phyloP scores from a whole-genome alignment of 2,329 filamentous ascomycete genomes.

The Aureobasidium vineae region DNA sequence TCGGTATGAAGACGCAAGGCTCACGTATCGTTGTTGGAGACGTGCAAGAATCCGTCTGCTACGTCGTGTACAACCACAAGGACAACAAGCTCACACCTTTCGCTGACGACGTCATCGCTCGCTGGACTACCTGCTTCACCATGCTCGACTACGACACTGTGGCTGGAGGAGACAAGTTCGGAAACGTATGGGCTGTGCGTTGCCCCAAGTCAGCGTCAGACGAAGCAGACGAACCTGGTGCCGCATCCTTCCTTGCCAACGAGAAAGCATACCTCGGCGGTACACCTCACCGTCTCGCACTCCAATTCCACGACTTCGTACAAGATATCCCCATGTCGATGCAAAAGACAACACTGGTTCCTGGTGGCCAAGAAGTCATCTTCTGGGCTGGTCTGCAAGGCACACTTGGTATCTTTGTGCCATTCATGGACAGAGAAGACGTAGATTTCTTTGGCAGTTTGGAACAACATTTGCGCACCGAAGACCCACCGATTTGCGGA shows the following conservation, averaged over 20 bases:
- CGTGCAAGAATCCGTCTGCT: constrained; percentile 86
- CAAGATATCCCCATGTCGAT: constrained; percentile 92
- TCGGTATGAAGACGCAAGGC: constrained; percentile 84
- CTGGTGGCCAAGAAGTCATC: constrained; percentile 86
- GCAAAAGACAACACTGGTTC: constrained; percentile 82
- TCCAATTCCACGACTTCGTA: constrained; percentile 85
- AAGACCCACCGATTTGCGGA: constrained; percentile 84
- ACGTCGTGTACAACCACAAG: constrained; percentile 88
- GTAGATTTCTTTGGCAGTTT: constrained; percentile 97
- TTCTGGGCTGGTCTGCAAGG: constrained; percentile 95
- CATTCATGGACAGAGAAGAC: constrained; percentile 87
- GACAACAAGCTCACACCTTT: constrained; percentile 93
- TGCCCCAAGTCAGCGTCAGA: constrained; percentile 82
- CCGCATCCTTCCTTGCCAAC: constrained; percentile 86
- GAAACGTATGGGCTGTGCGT: constrained; percentile 90
- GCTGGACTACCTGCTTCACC: constrained; percentile 85
- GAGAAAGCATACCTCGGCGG: constrained; percentile 88
- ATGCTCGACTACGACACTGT: constrained; percentile 98
- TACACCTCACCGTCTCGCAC: constrained; percentile 75
- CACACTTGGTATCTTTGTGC: constrained; percentile 88
- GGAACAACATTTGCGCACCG: constrained; percentile 80
- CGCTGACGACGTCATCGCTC: constrained; percentile 80
- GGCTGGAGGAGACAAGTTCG: constrained; percentile 95
- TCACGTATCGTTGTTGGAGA: constrained; percentile 90
- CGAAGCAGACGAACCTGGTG: constrained; percentile 88